phyloP scores from a whole-genome alignment of 345 rosid species.

The Raphanus sativus region DNA sequence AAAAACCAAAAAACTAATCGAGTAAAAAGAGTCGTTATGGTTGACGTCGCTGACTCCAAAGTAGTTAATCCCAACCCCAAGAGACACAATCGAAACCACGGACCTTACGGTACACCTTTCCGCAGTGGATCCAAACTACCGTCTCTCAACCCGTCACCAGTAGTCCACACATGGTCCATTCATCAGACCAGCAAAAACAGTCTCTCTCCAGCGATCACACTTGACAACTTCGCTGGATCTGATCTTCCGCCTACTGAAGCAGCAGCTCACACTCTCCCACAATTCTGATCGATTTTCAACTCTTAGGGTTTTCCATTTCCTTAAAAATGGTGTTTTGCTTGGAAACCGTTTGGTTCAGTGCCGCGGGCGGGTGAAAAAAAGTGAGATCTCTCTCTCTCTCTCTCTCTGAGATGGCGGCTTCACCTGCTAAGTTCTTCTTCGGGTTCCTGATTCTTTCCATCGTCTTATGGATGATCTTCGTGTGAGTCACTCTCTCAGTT shows the following conservation, averaged over 20 bases:
- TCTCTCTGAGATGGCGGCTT: conserved; percentile 62
- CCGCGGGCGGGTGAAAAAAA: conserved; percentile 15
- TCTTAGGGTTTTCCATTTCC: conserved; percentile 25
- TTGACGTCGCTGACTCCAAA: too few species aligned
- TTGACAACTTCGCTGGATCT: conserved; percentile 57
- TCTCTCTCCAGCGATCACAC: conserved; percentile 48
- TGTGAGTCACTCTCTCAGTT: conserved; percentile 50
- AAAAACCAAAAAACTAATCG: too few species aligned
- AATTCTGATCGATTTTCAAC: conserved; percentile 31
- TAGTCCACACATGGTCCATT: conserved; percentile 38
- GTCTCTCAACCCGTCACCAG: conserved; percentile 19
- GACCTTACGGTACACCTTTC: conserved; percentile 26
- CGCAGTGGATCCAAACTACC: conserved; percentile 31
- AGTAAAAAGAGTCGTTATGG: too few species aligned
- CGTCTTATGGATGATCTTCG: conserved; percentile 79
- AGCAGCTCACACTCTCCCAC: conserved; percentile 28
- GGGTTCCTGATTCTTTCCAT: conserved; percentile 80
- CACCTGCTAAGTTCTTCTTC: conserved; percentile 86
- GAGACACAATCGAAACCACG: neutral
- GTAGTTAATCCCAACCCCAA: too few species aligned
- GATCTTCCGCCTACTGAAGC: conserved; percentile 45
- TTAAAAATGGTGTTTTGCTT: conserved; percentile 42
- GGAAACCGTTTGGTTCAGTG: conserved; percentile 29
- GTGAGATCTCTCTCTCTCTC: neutral
- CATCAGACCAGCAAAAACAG: conserved; percentile 36